These are phyloP conservation scores for Cetradonia linearis DNA, from an alignment of 495 filamentous ascomycete genomes.

Conservation along the genomic window DNA sequence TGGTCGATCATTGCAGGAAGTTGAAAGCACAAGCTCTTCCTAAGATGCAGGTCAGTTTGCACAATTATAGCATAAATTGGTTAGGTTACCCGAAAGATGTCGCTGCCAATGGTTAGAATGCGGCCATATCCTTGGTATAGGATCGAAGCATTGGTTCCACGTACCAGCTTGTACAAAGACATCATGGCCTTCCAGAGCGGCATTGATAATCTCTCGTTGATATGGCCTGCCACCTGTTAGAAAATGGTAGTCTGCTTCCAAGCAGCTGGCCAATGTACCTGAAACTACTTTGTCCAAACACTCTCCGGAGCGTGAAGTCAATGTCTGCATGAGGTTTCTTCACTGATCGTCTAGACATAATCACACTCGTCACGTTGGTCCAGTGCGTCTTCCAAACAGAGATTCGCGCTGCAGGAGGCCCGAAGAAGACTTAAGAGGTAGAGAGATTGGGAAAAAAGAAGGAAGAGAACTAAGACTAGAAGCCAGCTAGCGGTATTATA, in stretches of 20 bases:
- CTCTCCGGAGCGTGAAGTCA: slow-evolving; percentile 72
- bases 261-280: slow-evolving; percentile 38
- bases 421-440: background rate
- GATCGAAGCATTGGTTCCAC: background rate
- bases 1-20: slow-evolving; percentile 78
- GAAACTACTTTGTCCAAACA: slow-evolving; percentile 69
- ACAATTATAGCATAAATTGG: no score
- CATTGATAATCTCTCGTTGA: slow-evolving; percentile 77
- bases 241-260: background rate
- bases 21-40: slow-evolving; percentile 87
- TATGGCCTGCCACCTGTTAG: slow-evolving; percentile 48
- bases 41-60: slow-evolving; percentile 2
- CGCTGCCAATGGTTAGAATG: slow-evolving; percentile 32
- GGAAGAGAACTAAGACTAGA: background rate
- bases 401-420: background rate
- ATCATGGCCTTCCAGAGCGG: slow-evolving; percentile 74
- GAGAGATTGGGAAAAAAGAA: background rate
- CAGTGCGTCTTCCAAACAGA: background rate
- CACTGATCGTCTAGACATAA: slow-evolving; percentile 9
- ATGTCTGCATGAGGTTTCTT: slow-evolving; percentile 42
- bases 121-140: background rate
- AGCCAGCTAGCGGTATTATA: background rate
- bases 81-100: slow-evolving; percentile 63
- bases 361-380: background rate
- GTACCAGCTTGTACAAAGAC: slow-evolving; percentile 74